phyloP scores from a whole-genome alignment of 2,329 filamentous ascomycete species.

The Clarireedia hainanense region DNA sequence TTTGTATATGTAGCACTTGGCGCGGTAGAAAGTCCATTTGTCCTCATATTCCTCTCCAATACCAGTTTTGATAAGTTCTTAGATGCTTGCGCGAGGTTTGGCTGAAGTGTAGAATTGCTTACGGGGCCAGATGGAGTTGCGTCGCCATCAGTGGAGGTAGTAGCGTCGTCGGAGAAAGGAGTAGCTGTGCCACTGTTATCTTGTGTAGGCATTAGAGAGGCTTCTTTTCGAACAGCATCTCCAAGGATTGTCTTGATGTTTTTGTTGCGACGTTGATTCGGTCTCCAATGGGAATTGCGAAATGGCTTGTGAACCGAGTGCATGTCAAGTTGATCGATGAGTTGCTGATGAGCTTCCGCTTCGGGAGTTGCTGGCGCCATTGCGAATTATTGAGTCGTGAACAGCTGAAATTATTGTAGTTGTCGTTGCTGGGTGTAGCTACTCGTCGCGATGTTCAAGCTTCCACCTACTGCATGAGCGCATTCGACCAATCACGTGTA shows the following conservation, averaged over 20 bases:
- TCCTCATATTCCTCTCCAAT: constrained; percentile 67
- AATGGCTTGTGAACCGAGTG: constrained; percentile 80
- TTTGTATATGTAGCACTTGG: constrained; percentile 86
- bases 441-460: neutral
- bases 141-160: constrained; percentile 41
- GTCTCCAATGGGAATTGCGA: constrained; percentile 84
- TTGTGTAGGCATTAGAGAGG: constrained; percentile 75
- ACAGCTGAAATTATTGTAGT: neutral
- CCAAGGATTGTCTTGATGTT: constrained; percentile 95
- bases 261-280: constrained; percentile 94
- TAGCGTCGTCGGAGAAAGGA: constrained; percentile 45
- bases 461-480: too few species aligned
- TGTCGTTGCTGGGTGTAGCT: neutral
- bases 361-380: constrained; percentile 27
- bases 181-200: constrained; percentile 76
- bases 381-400: neutral
- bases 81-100: constrained; percentile 83
- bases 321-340: constrained; percentile 89
- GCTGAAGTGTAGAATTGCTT: constrained; percentile 35
- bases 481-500: too few species aligned
- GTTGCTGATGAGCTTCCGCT: constrained; percentile 65
- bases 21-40: constrained; percentile 34
- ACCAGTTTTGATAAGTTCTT: constrained; percentile 82
- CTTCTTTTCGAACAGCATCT: constrained; percentile 80
- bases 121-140: constrained; percentile 38